Evolutionary conservation across 2,329 filamentous ascomycete species (phyloP).

Genomic region (Aspergillus viridinutans): DNA sequence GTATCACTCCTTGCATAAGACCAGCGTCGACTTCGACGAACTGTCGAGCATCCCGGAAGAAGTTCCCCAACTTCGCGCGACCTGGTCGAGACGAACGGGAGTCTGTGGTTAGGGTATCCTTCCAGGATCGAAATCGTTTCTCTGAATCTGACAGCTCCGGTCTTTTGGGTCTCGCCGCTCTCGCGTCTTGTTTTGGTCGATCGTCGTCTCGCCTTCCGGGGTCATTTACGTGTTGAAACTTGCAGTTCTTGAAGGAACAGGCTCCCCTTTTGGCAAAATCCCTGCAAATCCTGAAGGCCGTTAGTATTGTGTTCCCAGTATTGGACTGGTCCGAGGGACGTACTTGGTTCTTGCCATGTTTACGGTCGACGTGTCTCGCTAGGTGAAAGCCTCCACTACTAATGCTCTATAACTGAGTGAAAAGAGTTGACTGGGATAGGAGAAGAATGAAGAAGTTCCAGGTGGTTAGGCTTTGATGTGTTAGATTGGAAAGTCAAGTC

Average conservation of each 20-base stretch:
- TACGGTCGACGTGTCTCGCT: background rate
- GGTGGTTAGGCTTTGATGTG: background rate
- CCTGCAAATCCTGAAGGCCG: conserved; percentile 2
- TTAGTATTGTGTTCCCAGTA: background rate
- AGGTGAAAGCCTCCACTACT: background rate
- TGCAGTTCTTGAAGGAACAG: conserved; percentile 9
- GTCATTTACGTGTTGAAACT: conserved; percentile 7
- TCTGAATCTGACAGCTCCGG: background rate
- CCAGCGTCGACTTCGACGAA: conserved; percentile 21
- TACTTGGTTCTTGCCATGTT: background rate
- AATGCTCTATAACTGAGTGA: background rate
- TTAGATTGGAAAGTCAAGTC: background rate
- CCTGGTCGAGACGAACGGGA: conserved; percentile 1
- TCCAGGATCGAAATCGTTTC: conserved; percentile 7
- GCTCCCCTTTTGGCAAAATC: conserved; percentile 6
- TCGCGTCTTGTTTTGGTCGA: background rate
- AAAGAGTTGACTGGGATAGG: too few relatives aligned
- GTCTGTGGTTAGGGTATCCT: background rate
- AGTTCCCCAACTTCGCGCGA: background rate
- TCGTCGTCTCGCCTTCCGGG: background rate
- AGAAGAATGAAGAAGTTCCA: background rate
- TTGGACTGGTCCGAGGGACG: background rate
- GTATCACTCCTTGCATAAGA: conserved; percentile 26
- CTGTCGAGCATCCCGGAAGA: conserved; percentile 23
- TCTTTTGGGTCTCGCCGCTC: background rate